phyloP scores from a whole-genome alignment of 2,329 filamentous ascomycete genomes.

The Sclerotinia sclerotiorum region DNA sequence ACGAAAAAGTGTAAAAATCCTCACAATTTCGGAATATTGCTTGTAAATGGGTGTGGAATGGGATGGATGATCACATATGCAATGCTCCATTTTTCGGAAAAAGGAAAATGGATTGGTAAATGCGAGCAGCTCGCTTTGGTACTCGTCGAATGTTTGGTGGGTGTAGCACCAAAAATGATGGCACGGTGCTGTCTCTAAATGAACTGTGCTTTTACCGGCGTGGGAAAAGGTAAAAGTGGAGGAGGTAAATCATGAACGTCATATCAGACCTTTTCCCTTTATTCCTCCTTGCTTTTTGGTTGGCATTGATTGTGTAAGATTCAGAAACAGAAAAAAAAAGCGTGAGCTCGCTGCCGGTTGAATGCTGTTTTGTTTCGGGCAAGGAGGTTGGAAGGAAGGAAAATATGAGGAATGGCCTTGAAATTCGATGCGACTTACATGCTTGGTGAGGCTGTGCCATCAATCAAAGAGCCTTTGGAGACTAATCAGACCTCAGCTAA shows the following conservation, averaged over 20 bases:
- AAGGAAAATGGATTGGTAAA: neutral
- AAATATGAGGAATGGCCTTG: neutral
- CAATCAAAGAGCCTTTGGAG: neutral
- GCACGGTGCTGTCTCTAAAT: neutral
- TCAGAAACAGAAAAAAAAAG: neutral
- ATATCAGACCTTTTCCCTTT: slow-evolving; percentile 3
- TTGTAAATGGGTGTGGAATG: neutral
- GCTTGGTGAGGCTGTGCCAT: neutral
- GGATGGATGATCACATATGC: neutral
- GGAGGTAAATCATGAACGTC: neutral
- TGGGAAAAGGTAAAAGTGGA: slow-evolving; percentile 1
- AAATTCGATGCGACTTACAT: neutral
- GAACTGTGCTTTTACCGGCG: neutral
- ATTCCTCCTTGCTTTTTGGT: neutral
- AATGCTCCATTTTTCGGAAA: neutral
- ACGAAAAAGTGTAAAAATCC: neutral
- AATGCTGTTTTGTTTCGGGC: neutral
- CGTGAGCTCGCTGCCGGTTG: neutral
- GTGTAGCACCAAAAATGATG: neutral
- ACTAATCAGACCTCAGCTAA: neutral
- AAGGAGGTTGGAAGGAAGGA: neutral
- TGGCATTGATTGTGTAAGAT: neutral
- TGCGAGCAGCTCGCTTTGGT: neutral
- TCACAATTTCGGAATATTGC: neutral
- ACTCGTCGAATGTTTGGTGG: neutral